A percentile compares a stretch with the other conserved stretches of the same genome.
Conservation (phyloP, 2,329 filamentous ascomycete genomes). For the Diaporthe citrichinensis region DNA sequence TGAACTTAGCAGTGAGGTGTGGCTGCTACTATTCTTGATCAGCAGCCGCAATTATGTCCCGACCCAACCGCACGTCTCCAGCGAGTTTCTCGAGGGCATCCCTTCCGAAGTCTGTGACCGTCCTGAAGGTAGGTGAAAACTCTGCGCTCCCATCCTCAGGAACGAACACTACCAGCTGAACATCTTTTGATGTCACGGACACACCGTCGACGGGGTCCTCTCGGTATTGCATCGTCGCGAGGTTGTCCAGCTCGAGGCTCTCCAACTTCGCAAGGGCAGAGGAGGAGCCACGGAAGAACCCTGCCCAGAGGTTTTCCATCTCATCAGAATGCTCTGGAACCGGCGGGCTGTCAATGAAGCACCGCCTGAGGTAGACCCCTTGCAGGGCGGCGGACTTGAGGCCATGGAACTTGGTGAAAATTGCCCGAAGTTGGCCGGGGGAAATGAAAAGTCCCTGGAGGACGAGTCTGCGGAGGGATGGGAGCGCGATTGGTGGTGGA, state of each 20-base stretch:
- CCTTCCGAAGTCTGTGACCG: background rate
- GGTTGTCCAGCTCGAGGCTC: background rate
- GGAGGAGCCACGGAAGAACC: background rate
- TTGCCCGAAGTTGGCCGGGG: background rate
- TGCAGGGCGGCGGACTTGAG: background rate
- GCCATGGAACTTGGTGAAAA: background rate
- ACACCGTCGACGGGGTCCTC: background rate
- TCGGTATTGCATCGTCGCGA: background rate
- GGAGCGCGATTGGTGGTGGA: background rate
- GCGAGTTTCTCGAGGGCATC: background rate
- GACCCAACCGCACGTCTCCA: background rate
- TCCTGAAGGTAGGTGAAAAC: too few species aligned
- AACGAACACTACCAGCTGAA: background rate
- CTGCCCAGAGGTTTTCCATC: background rate
- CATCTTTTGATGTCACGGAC: background rate
- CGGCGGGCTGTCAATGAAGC: background rate
- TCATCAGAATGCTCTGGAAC: background rate
- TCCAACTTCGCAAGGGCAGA: background rate
- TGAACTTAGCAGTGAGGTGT: too few species aligned
- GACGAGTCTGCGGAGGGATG: background rate
- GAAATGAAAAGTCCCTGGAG: background rate
- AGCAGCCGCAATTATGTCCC: background rate
- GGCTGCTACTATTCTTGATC: background rate
- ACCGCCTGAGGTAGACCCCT: background rate
- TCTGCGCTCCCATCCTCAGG: rapidly evolving